A percentile compares a stretch with the other conserved stretches of the same genome.
phyloP scores from a whole-genome alignment of 148 eudicot genomes.

The Rhododendron molle region DNA sequence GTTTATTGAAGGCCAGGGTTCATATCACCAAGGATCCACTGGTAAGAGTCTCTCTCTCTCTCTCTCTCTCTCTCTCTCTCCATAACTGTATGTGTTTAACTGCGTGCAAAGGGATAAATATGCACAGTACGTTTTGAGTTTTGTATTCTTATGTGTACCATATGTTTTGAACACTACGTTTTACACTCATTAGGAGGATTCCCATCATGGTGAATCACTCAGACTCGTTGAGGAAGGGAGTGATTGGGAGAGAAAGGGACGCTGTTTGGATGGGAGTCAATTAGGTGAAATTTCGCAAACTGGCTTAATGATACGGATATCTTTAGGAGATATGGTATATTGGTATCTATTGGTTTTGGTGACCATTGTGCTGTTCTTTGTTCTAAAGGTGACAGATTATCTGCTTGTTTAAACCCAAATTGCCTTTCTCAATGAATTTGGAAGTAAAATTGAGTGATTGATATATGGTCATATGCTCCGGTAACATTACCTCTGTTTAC shows the following conservation, averaged over 20 bases:
- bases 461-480: neutral
- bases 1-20: constrained; percentile 78
- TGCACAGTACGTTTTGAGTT: neutral
- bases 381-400: neutral
- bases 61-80: neutral
- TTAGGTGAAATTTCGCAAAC: neutral
- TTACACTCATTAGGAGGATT: neutral
- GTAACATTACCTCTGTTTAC: neutral
- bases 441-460: neutral
- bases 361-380: neutral
- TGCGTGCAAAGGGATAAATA: neutral
- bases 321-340: neutral
- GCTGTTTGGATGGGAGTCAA: neutral
- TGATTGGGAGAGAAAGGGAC: neutral
- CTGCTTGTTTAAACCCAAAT: neutral
- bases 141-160: neutral
- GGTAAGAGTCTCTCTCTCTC: constrained; percentile 38
- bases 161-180: neutral
- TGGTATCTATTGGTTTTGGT: neutral
- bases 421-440: neutral
- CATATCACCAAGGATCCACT: constrained; percentile 87
- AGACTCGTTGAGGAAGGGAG: neutral
- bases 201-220: neutral
- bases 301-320: neutral
- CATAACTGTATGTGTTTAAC: neutral